A percentile compares a stretch with the other conserved stretches of the same genome.
phyloP scores from a whole-genome alignment of 331 rosid genomes.

The Rosa hybrid region DNA sequence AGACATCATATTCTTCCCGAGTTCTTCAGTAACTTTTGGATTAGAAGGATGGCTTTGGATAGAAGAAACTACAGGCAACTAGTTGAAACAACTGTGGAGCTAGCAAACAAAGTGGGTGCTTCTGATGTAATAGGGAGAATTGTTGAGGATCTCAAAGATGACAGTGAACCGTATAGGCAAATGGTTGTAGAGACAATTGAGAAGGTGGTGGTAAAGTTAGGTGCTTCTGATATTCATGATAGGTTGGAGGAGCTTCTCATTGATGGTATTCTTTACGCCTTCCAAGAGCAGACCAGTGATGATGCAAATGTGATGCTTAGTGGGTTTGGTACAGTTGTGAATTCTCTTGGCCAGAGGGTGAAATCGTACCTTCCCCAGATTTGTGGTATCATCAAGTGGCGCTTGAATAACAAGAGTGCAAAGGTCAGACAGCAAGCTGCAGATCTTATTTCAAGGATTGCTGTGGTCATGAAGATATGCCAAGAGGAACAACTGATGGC shows the following conservation, averaged over 20 bases:
- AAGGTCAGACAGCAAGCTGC: too few relatives aligned
- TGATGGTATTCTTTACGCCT: constrained; percentile 86
- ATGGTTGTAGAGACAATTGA: constrained; percentile 75
- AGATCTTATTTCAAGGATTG: too few relatives aligned
- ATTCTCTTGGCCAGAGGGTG: too few relatives aligned
- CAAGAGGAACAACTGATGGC: too few relatives aligned
- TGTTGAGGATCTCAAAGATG: constrained; percentile 91
- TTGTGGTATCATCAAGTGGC: too few relatives aligned
- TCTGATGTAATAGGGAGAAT: constrained; percentile 80
- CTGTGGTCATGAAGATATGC: too few relatives aligned
- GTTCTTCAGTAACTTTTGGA: constrained; percentile 82
- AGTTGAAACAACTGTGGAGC: constrained; percentile 87
- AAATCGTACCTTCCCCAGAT: too few relatives aligned
- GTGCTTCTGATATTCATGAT: constrained; percentile 75
- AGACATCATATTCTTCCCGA: constrained; percentile 78
- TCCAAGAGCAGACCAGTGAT: constrained; percentile 97
- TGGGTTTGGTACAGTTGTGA: constrained; percentile 33
- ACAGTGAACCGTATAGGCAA: constrained; percentile 87
- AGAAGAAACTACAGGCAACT: constrained; percentile 80
- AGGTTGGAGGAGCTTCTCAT: constrained; percentile 74
- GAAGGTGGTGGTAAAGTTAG: too few relatives aligned
- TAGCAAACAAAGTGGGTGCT: constrained; percentile 83
- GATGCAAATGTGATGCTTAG: constrained; percentile 91
- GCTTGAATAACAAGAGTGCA: too few relatives aligned
- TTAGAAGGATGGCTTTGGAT: constrained; percentile 92